These are phyloP conservation scores for Carex cristatella DNA, from an alignment of 176 grass and related monocot genomes.

Conservation along the genomic window DNA sequence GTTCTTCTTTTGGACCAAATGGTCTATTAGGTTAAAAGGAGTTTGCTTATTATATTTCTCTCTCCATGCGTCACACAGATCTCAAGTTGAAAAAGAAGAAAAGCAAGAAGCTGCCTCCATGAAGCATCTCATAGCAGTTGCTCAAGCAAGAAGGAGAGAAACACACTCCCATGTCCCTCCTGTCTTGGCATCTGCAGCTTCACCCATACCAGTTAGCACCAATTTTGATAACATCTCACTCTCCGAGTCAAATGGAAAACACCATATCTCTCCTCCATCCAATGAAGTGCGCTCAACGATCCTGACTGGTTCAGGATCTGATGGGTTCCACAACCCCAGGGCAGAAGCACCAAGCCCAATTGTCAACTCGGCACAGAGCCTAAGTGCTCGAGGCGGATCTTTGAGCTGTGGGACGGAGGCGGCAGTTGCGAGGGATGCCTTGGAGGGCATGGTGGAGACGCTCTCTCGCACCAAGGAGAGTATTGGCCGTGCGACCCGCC, in stretches of 20 bases:
- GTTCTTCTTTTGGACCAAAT: not conserved
- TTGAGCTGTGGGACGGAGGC: constrained; percentile 37
- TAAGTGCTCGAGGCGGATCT: constrained; percentile 3
- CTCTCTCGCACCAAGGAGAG: constrained; percentile 91
- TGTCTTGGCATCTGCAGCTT: not conserved
- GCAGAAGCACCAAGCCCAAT: not conserved
- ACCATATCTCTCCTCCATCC: not conserved
- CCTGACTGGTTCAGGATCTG: constrained; percentile 6
- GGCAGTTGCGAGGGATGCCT: constrained; percentile 52
- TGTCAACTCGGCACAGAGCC: not conserved
- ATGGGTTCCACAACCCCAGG: not conserved
- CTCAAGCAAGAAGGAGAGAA: constrained; percentile 20
- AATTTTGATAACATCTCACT: not conserved
- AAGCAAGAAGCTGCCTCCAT: not conserved
- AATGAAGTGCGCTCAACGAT: not conserved
- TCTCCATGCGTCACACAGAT: not conserved
- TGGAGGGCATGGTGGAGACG: constrained; percentile 64
- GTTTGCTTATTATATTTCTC: not conserved
- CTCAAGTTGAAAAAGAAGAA: constrained; percentile 1
- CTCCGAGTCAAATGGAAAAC: not conserved
- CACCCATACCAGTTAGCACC: not conserved
- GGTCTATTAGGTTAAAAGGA: not conserved
- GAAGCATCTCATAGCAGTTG: constrained; percentile 22
- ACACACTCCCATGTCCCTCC: constrained; percentile 1
- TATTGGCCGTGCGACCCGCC: constrained; percentile 80